Conservation (phyloP, 495 filamentous ascomycete species). For the Aspergillus heteromorphus region DNA sequence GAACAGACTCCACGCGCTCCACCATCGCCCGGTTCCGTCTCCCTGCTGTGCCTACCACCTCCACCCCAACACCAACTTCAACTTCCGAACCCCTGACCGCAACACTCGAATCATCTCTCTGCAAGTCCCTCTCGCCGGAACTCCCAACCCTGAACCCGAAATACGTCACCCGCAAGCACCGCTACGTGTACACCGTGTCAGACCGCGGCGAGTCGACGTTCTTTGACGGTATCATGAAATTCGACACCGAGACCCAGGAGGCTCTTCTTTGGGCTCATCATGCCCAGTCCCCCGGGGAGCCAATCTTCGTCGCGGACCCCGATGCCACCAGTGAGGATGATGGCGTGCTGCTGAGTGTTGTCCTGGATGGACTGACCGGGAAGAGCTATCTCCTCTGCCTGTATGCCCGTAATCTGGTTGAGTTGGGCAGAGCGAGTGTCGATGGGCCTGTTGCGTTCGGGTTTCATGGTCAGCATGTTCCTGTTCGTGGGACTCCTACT, state of each 20-base stretch:
- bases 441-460: slow-evolving; percentile 59
- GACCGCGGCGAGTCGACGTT: slow-evolving; percentile 56
- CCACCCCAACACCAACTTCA: slow-evolving; percentile 2
- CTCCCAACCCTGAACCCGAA: slow-evolving; percentile 64
- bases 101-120: slow-evolving; percentile 29
- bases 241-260: slow-evolving; percentile 52
- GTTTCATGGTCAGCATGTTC: slow-evolving; percentile 65
- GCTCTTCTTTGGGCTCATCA: slow-evolving; percentile 48
- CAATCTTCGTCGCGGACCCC: slow-evolving; percentile 60
- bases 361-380: slow-evolving; percentile 58
- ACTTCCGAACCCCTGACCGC: slow-evolving; percentile 14
- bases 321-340: slow-evolving; percentile 49
- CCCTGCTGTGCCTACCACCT: slow-evolving; percentile 28
- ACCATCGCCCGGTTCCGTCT: slow-evolving; percentile 47
- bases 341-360: slow-evolving; percentile 64
- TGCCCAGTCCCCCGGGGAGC: slow-evolving; percentile 67
- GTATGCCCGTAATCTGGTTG: slow-evolving; percentile 59
- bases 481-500: slow-evolving; percentile 21
- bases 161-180: slow-evolving; percentile 47
- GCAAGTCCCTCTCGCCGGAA: slow-evolving; percentile 42
- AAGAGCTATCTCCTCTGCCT: slow-evolving; percentile 67
- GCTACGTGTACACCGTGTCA: slow-evolving; percentile 59
- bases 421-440: slow-evolving; percentile 61
- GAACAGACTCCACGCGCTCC: slow-evolving; percentile 28
- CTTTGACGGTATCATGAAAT: slow-evolving; percentile 63